A percentile compares a stretch with the other conserved stretches of the same genome.
Evolutionary conservation across 169 alveolate species (phyloP).

Genomic region (Plasmodium adleri): DNA sequence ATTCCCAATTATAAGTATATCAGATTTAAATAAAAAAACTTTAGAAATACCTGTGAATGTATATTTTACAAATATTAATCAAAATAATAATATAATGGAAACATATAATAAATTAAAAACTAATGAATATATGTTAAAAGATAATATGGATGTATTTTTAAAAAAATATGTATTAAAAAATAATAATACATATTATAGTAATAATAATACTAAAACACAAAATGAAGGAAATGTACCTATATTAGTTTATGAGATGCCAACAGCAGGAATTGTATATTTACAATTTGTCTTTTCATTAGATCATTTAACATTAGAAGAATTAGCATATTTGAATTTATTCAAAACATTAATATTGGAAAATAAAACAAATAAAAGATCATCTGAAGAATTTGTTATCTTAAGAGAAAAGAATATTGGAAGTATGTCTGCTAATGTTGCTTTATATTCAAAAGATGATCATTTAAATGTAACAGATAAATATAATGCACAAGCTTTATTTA

Average conservation of each 20-base stretch:
- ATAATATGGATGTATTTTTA: slow-evolving; percentile 20
- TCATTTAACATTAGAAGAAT: slow-evolving; percentile 81
- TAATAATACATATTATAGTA: not conserved
- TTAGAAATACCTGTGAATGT: slow-evolving; percentile 81
- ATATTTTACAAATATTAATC: slow-evolving; percentile 34
- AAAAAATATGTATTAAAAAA: slow-evolving; percentile 42
- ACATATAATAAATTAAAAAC: slow-evolving; percentile 16
- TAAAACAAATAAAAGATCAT: slow-evolving; percentile 78
- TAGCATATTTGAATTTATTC: slow-evolving; percentile 78
- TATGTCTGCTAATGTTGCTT: slow-evolving; percentile 70
- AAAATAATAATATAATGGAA: slow-evolving; percentile 26
- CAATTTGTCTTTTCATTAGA: slow-evolving; percentile 82
- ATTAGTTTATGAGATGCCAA: slow-evolving; percentile 80
- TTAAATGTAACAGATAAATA: slow-evolving; percentile 74
- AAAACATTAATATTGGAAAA: slow-evolving; percentile 81
- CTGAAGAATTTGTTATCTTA: slow-evolving; percentile 82
- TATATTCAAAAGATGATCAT: slow-evolving; percentile 77
- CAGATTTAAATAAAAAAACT: slow-evolving; percentile 80
- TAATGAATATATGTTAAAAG: slow-evolving; percentile 19
- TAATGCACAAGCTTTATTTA: slow-evolving; percentile 80
- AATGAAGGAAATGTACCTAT: slow-evolving; percentile 49
- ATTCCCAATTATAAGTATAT: slow-evolving; percentile 78
- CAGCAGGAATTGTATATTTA: slow-evolving; percentile 85
- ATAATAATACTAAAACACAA: not conserved
- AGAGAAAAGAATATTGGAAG: slow-evolving; percentile 81